A percentile compares a stretch with the other conserved stretches of the same genome.
Conservation (phyloP, 2,329 filamentous ascomycete species). For the Penicillium vulpinum region DNA sequence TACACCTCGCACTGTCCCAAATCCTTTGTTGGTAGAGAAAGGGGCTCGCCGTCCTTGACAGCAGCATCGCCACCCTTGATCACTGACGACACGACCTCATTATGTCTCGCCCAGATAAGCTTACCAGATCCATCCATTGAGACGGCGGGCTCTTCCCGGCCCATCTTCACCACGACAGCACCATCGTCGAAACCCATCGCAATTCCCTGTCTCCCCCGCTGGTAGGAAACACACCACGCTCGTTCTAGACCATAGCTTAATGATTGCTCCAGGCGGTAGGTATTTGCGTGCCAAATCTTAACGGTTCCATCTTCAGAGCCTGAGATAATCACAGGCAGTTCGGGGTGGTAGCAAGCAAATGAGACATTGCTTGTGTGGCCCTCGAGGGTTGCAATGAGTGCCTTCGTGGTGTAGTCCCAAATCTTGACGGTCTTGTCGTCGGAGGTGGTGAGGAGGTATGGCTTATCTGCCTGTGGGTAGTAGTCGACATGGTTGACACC, state of each 20-base stretch:
- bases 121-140: constrained; percentile 97
- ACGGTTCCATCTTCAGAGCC: constrained; percentile 97
- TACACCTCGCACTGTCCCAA: constrained; percentile 96
- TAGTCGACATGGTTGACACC: constrained; percentile 98
- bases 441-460: constrained; percentile 91
- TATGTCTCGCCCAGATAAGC: constrained; percentile 92
- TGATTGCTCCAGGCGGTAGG: constrained; percentile 92
- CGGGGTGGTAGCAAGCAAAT: constrained; percentile 96
- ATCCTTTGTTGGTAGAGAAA: constrained; percentile 87
- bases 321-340: constrained; percentile 94
- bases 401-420: constrained; percentile 99
- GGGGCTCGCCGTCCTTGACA: constrained; percentile 84
- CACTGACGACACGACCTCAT: constrained; percentile 89
- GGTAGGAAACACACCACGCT: constrained; percentile 96
- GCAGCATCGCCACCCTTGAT: constrained; percentile 87
- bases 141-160: constrained; percentile 92
- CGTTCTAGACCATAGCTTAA: constrained; percentile 93
- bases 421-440: constrained; percentile 97
- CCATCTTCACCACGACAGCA: constrained; percentile 96
- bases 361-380: constrained; percentile 98
- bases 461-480: constrained; percentile 67
- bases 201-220: constrained; percentile 89
- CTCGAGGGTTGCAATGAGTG: constrained; percentile 91
- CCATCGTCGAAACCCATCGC: constrained; percentile 97
- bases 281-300: constrained; percentile 98